Conservation (phyloP, 2,329 filamentous ascomycete genomes). For the Colletotrichum sublineola region DNA sequence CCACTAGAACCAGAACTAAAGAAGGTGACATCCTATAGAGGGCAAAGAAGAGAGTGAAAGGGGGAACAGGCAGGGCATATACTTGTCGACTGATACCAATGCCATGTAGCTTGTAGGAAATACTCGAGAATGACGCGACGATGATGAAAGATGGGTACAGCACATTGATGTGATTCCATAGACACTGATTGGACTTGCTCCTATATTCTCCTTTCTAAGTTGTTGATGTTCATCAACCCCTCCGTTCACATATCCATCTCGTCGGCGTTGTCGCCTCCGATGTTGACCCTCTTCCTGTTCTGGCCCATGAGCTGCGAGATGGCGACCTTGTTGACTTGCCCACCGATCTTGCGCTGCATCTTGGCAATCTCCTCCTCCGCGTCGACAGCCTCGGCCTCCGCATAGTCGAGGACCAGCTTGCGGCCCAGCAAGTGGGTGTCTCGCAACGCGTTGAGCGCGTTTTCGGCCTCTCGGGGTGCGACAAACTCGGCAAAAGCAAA, state of each 20-base stretch:
- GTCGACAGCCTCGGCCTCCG: slow-evolving; percentile 88
- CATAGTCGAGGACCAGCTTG: slow-evolving; percentile 91
- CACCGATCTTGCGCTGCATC: slow-evolving; percentile 96
- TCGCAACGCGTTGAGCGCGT: slow-evolving; percentile 89
- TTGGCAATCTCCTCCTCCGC: slow-evolving; percentile 96
- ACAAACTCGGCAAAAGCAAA: slow-evolving; percentile 98
- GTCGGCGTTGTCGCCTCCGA: slow-evolving; percentile 75
- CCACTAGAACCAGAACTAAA: slow-evolving; percentile 20
- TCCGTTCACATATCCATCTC: slow-evolving; percentile 50
- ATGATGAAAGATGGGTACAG: slow-evolving; percentile 4
- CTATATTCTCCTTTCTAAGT: background rate
- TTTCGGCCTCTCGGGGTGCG: slow-evolving; percentile 88
- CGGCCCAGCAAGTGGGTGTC: slow-evolving; percentile 95
- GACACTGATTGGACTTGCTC: slow-evolving; percentile 8
- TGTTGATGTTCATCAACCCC: slow-evolving; percentile 17
- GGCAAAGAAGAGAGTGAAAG: background rate
- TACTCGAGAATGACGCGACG: slow-evolving; percentile 10
- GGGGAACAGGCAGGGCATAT: background rate
- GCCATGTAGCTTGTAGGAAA: slow-evolving; percentile 5
- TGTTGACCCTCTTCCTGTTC: slow-evolving; percentile 89
- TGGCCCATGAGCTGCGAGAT: slow-evolving; percentile 88
- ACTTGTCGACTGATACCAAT: background rate
- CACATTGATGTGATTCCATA: slow-evolving; percentile 7
- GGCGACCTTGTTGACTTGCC: slow-evolving; percentile 90
- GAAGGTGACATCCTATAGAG: slow-evolving; percentile 15